phyloP scores from a whole-genome alignment of 164 flowering plant species.

The grape (Vitis vinifera) region DNA sequence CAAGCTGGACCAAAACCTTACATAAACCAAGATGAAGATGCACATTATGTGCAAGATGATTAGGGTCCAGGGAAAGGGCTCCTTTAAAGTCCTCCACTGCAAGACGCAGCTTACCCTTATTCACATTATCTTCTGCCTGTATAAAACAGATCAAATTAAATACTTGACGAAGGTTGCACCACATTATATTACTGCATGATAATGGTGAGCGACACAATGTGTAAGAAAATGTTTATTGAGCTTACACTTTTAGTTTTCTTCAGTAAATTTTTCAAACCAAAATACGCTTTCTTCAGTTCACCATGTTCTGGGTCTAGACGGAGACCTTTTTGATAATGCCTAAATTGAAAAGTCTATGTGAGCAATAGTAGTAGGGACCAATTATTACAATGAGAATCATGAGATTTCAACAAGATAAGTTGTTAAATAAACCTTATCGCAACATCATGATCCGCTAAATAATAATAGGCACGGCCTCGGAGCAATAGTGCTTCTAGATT shows the following conservation, averaged over 20 bases:
- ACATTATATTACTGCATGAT: not conserved
- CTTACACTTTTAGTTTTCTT: constrained; percentile 96
- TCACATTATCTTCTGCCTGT: constrained; percentile 94
- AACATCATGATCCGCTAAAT: constrained; percentile 95
- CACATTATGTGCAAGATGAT: constrained; percentile 80
- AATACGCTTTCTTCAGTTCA: constrained; percentile 92
- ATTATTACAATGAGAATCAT: too few relatives aligned
- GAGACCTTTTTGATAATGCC: constrained; percentile 96
- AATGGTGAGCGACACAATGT: not conserved
- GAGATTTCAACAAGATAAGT: not conserved
- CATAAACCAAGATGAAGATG: constrained; percentile 92
- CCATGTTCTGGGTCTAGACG: constrained; percentile 94
- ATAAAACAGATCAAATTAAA: constrained; percentile 9
- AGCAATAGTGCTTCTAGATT: constrained; percentile 82
- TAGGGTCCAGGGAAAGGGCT: constrained; percentile 87
- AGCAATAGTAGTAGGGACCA: not conserved
- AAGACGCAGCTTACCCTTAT: constrained; percentile 84
- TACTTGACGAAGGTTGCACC: not conserved
- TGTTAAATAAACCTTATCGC: constrained; percentile 59
- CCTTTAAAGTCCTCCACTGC: constrained; percentile 83
- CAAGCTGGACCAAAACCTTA: constrained; percentile 84
- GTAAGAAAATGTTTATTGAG: constrained; percentile 1
- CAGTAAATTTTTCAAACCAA: constrained; percentile 88
- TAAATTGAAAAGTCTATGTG: constrained; percentile 20
- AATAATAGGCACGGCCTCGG: constrained; percentile 97